Percentiles rank a stretch among this genome's conserved stretches.
phyloP scores from a whole-genome alignment of 106 monocot species.

The Acorus calamus region DNA sequence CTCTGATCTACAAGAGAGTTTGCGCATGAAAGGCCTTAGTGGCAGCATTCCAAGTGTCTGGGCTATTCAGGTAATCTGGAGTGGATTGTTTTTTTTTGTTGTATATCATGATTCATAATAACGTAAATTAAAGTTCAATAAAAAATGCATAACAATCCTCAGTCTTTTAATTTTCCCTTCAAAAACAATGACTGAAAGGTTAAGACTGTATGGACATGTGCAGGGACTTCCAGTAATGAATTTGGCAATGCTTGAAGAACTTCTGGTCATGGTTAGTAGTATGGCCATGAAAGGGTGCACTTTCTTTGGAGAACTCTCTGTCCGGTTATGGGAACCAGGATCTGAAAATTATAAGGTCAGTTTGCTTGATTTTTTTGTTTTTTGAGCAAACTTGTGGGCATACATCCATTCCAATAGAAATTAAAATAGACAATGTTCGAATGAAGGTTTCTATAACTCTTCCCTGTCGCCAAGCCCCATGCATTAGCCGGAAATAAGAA shows the following conservation, averaged over 20 bases:
- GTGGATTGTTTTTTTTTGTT: not conserved
- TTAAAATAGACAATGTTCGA: too few relatives aligned
- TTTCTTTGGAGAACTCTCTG: slow-evolving; percentile 63
- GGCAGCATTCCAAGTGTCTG: slow-evolving; percentile 71
- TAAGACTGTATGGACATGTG: slow-evolving; percentile 3
- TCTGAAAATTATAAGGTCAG: slow-evolving; percentile 21
- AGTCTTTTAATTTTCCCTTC: too few relatives aligned
- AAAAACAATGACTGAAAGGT: not conserved
- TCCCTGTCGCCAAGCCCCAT: too few relatives aligned
- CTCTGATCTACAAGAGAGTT: slow-evolving; percentile 23
- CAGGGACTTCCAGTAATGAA: slow-evolving; percentile 65
- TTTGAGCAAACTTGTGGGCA: too few relatives aligned
- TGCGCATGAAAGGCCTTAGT: slow-evolving; percentile 56
- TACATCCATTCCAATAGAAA: too few relatives aligned
- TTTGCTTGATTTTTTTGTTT: not conserved
- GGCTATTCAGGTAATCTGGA: slow-evolving; percentile 59
- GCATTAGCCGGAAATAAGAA: too few relatives aligned
- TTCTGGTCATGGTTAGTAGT: slow-evolving; percentile 49
- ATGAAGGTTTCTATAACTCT: too few relatives aligned
- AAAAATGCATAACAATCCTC: too few relatives aligned
- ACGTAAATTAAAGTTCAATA: not conserved
- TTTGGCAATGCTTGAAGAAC: slow-evolving; percentile 25
- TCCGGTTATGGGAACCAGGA: slow-evolving; percentile 21
- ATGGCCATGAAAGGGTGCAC: slow-evolving; percentile 79
- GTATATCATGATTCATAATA: not conserved